Conservation (phyloP, 1,284 basidiomycete species). For the Ceratobasidium sp. region DNA sequence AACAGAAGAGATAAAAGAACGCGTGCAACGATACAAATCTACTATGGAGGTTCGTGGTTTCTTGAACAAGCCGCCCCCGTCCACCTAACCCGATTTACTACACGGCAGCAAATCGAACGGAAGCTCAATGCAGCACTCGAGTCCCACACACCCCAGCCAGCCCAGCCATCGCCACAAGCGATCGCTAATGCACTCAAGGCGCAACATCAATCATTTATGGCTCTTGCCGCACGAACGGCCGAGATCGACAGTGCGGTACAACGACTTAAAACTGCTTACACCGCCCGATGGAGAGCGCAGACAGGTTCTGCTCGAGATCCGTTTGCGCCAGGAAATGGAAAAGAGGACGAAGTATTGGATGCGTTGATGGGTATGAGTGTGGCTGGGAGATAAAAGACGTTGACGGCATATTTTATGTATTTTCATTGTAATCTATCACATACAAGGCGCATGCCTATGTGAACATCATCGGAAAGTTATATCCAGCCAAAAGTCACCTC, state of each 20-base stretch:
- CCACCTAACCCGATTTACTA: background rate
- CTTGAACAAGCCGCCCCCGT: background rate
- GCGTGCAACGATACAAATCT: conserved; percentile 75
- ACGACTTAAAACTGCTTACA: conserved; percentile 36
- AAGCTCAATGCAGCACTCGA: conserved; percentile 71
- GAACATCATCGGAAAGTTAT: no score
- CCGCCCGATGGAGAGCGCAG: conserved; percentile 39
- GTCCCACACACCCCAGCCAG: conserved; percentile 70
- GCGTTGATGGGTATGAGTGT: conserved; percentile 34
- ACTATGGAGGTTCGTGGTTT: conserved; percentile 70
- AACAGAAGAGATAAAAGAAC: conserved; percentile 71
- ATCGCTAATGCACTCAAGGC: conserved; percentile 41
- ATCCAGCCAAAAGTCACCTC: no score
- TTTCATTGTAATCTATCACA: background rate
- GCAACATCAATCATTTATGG: conserved; percentile 42
- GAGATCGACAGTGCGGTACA: conserved; percentile 39
- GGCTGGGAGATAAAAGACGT: conserved; percentile 11
- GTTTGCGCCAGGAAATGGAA: conserved; percentile 31
- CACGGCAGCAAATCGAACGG: conserved; percentile 77
- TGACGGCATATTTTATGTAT: background rate
- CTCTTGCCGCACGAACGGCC: conserved; percentile 41
- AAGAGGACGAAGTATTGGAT: conserved; percentile 32
- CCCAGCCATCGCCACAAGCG: conserved; percentile 39
- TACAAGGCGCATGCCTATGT: background rate
- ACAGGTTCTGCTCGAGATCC: conserved; percentile 42